Conservation (phyloP, 371 early-diverging fungal genomes). For the Mortierella sp. region DNA sequence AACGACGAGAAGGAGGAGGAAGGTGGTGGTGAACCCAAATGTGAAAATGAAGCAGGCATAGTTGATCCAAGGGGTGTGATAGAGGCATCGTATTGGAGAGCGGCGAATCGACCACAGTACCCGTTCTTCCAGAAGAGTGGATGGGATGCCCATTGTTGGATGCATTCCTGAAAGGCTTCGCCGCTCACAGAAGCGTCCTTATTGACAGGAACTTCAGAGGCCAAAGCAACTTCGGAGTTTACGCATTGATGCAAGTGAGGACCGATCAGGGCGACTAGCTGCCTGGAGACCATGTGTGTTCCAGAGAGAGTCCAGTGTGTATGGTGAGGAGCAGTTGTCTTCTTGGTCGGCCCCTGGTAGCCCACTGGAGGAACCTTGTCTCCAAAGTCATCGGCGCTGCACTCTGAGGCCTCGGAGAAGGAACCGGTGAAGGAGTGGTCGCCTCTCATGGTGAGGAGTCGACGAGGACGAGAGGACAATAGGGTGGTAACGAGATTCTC, state of each 20-base stretch:
- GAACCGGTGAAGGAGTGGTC: slow-evolving; percentile 33
- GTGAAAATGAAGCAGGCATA: not conserved
- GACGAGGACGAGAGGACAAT: slow-evolving; percentile 23
- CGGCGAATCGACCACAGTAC: slow-evolving; percentile 44
- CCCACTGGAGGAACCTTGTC: slow-evolving; percentile 18
- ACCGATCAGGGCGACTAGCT: slow-evolving; percentile 42
- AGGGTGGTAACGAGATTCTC: slow-evolving; percentile 44
- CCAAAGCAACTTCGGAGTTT: not conserved
- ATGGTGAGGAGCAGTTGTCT: not conserved
- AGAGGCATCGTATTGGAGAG: slow-evolving; percentile 33
- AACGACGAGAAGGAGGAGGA: not conserved
- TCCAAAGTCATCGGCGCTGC: slow-evolving; percentile 41
- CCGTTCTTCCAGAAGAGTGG: slow-evolving; percentile 51
- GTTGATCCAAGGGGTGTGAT: slow-evolving; percentile 1
- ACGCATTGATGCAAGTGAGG: slow-evolving; percentile 42
- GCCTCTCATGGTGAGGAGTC: slow-evolving; percentile 50
- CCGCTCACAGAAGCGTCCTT: not conserved
- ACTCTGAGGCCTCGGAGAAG: slow-evolving; percentile 43
- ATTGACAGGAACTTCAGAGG: not conserved
- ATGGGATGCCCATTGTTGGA: slow-evolving; percentile 37
- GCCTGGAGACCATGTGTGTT: slow-evolving; percentile 42
- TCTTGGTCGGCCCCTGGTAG: not conserved
- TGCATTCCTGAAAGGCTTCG: slow-evolving; percentile 44
- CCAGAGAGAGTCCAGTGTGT: slow-evolving; percentile 42
- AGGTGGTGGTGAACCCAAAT: not conserved